Base-by-base conservation (phyloP, 805 yeast species). In the Saccharomycopsis babjevae region DNA sequence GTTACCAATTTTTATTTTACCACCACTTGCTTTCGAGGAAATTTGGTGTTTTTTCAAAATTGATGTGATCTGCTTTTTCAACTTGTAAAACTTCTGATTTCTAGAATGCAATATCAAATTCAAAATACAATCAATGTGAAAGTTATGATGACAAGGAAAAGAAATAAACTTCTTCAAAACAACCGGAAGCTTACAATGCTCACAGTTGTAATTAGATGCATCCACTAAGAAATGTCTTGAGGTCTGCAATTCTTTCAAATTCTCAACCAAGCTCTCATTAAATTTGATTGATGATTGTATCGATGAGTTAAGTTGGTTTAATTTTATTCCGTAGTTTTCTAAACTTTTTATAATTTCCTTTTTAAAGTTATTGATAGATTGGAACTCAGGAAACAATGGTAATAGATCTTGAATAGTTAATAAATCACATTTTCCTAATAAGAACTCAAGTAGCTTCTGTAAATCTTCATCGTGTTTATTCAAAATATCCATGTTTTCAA, bases 61-160 rank as follows among this genome's bases (percentile, higher is more conserved):
- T 15, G 32, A 15, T 7, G 39, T 15, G 43, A 73, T 73, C 34
- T 70, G 67, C 43, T 83, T 83, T 60, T 88, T 80, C 38, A 81
- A 76, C 68, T 82, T 84, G 69, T 85, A 85, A 58, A 85, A 77
- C 46, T 83, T 78, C 69, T 85, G 85, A 66, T 89, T 90, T 54
- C 83, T 84, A 36, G 86, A 83, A 40, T 77, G 76, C 58, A 86
- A 69, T 39, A 87, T 81, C 43, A 75, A 75, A 61, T 81, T 79
- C 6, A 87, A 81, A n/a, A 90, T 71, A 74, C 99, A 94, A 69
- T 91, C 97, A 58, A 84, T 85, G 69, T 94, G 98, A 73, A 89
- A 88, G 5, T 89, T 83, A 70, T 94, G 99, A 61, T 82, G 86
- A 70, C 99, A 94, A 0, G 97, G 97, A 69, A 89, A 94, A 5